Percentiles rank a stretch among this genome's conserved stretches.
These are phyloP conservation scores for Carallia pectinifolia DNA, from an alignment of 345 rosid genomes.

Conservation along the genomic window DNA sequence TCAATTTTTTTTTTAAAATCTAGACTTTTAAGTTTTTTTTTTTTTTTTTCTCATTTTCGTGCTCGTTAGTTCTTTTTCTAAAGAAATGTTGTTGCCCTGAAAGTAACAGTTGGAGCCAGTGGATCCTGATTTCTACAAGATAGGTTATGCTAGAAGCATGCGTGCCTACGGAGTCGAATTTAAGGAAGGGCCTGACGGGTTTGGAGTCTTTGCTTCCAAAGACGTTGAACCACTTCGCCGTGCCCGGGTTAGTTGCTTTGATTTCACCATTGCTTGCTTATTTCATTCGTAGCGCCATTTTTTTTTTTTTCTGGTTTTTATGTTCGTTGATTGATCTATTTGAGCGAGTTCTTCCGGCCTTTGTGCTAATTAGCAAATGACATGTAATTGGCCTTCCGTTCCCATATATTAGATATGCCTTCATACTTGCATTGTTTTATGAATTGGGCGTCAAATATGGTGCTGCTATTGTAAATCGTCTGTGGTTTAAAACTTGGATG, in stretches of 20 bases:
- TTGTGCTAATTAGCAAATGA: not conserved
- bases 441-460: not conserved
- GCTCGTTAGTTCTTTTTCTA: not conserved
- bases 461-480: not conserved
- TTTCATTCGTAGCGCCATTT: constrained; percentile 5
- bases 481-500: constrained; percentile 16
- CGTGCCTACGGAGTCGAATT: constrained; percentile 90
- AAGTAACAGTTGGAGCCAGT: constrained; percentile 54
- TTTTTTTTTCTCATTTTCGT: not conserved
- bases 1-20: not conserved
- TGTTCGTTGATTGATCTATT: not conserved
- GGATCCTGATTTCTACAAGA: constrained; percentile 93
- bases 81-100: not conserved
- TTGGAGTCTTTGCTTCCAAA: constrained; percentile 88
- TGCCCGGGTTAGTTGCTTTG: constrained; percentile 61
- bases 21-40: not conserved
- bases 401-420: not conserved
- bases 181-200: constrained; percentile 88
- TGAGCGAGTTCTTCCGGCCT: not conserved
- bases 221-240: constrained; percentile 84
- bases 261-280: not conserved
- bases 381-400: not conserved
- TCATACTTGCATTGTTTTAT: not conserved
- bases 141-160: constrained; percentile 77
- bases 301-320: not conserved